Conservation (phyloP, 805 yeast genomes). For the Candida quercuum region DNA sequence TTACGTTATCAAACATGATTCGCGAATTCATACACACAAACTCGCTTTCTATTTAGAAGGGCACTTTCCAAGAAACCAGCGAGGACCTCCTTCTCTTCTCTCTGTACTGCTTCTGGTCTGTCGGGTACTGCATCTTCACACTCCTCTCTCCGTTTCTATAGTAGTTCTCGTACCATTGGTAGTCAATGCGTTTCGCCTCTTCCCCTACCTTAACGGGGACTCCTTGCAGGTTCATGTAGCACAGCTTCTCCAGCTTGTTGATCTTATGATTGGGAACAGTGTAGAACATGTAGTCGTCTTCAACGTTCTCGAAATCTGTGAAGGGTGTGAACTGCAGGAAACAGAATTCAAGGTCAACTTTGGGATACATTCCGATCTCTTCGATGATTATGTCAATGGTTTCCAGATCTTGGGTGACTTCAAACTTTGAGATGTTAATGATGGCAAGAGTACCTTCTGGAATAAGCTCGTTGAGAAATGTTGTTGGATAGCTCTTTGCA, state of each 20-base stretch:
- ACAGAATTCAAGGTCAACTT: constrained; percentile 43
- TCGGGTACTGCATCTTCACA: constrained; percentile 11
- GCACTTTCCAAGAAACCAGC: constrained; percentile 13
- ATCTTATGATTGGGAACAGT: constrained; percentile 1
- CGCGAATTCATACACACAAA: neutral
- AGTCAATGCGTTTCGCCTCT: constrained; percentile 3
- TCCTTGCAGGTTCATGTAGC: neutral
- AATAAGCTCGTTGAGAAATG: constrained; percentile 50
- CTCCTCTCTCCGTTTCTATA: constrained; percentile 3
- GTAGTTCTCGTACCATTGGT: neutral
- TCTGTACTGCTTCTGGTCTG: constrained; percentile 5
- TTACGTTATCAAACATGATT: no score
- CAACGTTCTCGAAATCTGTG: neutral
- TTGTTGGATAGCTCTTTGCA: constrained; percentile 42
- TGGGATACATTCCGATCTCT: constrained; percentile 49
- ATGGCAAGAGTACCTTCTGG: constrained; percentile 47
- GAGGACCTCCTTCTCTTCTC: neutral
- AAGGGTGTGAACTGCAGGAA: constrained; percentile 31
- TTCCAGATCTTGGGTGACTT: constrained; percentile 22
- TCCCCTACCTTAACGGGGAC: neutral
- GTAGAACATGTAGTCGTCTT: constrained; percentile 8
- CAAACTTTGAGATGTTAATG: constrained; percentile 46
- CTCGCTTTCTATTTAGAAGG: no score
- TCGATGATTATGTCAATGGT: constrained; percentile 44
- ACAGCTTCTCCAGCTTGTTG: neutral